phyloP scores from a whole-genome alignment of 192 early-diverging fungal genomes.

The Phlyctochytrium bullatum region DNA sequence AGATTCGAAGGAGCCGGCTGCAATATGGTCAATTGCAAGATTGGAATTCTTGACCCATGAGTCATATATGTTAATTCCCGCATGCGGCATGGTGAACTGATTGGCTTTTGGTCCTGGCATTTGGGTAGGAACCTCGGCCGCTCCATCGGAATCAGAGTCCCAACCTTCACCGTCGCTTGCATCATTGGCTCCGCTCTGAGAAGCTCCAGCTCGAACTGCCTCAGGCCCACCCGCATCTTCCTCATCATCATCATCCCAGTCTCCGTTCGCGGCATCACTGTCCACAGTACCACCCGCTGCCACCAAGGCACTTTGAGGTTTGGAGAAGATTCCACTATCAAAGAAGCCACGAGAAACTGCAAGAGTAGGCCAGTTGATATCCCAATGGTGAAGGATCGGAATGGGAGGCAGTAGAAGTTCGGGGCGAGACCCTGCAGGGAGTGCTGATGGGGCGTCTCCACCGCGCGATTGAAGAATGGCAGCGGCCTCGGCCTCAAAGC shows the following conservation, averaged over 20 bases:
- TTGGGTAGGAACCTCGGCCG: slow-evolving; percentile 60
- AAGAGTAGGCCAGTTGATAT: slow-evolving; percentile 92
- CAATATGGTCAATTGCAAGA: slow-evolving; percentile 88
- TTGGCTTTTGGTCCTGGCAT: slow-evolving; percentile 52
- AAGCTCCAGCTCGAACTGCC: slow-evolving; percentile 28
- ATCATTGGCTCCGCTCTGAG: slow-evolving; percentile 36
- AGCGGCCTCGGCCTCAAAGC: slow-evolving; percentile 80
- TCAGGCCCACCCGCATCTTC: slow-evolving; percentile 51
- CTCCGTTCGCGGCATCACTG: slow-evolving; percentile 38
- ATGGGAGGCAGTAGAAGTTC: slow-evolving; percentile 65
- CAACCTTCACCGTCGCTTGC: slow-evolving; percentile 67
- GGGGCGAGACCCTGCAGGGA: slow-evolving; percentile 41
- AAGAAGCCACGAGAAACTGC: slow-evolving; percentile 82
- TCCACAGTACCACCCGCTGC: slow-evolving; percentile 60
- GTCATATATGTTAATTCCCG: slow-evolving; percentile 69
- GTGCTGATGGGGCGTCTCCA: not conserved
- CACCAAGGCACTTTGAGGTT: slow-evolving; percentile 35
- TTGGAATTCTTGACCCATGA: slow-evolving; percentile 83
- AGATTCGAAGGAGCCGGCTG: slow-evolving; percentile 90
- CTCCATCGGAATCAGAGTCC: slow-evolving; percentile 73
- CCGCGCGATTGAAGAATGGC: slow-evolving; percentile 75
- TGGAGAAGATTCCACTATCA: slow-evolving; percentile 49
- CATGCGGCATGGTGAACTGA: slow-evolving; percentile 68
- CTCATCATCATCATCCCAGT: slow-evolving; percentile 78
- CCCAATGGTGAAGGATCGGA: slow-evolving; percentile 69